Evolutionary conservation across 768 basidiomycete genomes (phyloP), one percentile per base, ranked within the genome.

Genomic region (Leucocoprinus birnbaumii): DNA sequence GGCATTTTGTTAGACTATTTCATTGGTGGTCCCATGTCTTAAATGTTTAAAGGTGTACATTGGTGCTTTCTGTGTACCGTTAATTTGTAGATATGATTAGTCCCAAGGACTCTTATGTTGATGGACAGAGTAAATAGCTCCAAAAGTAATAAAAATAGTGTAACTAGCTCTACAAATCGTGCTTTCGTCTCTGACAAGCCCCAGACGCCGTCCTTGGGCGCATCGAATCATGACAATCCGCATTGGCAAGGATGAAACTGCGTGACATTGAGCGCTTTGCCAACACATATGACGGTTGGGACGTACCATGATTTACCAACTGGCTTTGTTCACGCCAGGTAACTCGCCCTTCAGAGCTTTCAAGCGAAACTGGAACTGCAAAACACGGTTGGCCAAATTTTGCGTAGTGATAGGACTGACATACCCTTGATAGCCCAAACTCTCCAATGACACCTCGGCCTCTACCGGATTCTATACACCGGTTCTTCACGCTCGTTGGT

Each of bases 371-470:
- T 95, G 93, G 74, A 81, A 91, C 95, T 97, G 31, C 13, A 34
- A 16, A 53, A 24, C 41, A 50, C n/a, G 45, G 46, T 37, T 43
- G 48, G 43, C 13, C 41, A 22, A 34, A 55, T 45, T 38, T 13
- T 48, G 26, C 14, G 34, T 19, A 26, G 47, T 1, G 18, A 34
- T 51, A 34, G 3, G 72, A 68, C 8, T 14, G 24, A 58, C 68
- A 53, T 59, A 94, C 94, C 63, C 94, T 79, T 63, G 85, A 91
- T 40, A 97, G 68, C 0, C 83, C 92, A 70, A 97, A 96, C 70
- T 95, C 88, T 65, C 87, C 85, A 61, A 98, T 88, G 27, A 97
- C 76, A 51, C 94, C 96, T 57, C 93, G 80, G 6, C 92, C 94
- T 56, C 85, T 78, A 0, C 96, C 96, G 8, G 91, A 85, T 69